These are phyloP conservation scores for Macrocystidia cucumis DNA, from an alignment of 1,284 basidiomycete species.

Conservation along the genomic window DNA sequence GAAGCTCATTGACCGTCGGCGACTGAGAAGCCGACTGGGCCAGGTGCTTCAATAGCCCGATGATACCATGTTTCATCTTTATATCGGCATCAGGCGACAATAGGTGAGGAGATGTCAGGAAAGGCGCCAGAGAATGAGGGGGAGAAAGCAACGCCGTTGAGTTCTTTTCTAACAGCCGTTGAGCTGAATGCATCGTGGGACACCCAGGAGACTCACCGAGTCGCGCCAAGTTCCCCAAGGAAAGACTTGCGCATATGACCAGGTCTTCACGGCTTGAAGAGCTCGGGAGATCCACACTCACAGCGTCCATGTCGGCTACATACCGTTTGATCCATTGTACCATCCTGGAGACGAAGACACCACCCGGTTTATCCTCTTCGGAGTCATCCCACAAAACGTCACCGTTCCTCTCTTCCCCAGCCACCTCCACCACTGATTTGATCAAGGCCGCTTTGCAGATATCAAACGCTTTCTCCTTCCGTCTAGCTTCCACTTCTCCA, in stretches of 20 bases:
- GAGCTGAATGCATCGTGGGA: slow-evolving; percentile 5
- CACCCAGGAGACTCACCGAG: slow-evolving; percentile 42
- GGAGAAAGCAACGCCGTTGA: slow-evolving; percentile 52
- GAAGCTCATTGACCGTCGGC: slow-evolving; percentile 44
- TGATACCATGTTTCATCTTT: slow-evolving; percentile 78
- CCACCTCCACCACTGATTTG: slow-evolving; percentile 78
- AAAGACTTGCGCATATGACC: slow-evolving; percentile 74
- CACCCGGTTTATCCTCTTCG: slow-evolving; percentile 49
- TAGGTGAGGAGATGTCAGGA: slow-evolving; percentile 42
- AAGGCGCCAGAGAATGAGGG: slow-evolving; percentile 42
- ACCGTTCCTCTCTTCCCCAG: slow-evolving; percentile 76
- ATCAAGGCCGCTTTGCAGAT: slow-evolving; percentile 80
- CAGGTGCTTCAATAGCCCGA: slow-evolving; percentile 81
- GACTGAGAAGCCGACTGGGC: slow-evolving; percentile 67
- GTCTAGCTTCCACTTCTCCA: slow-evolving; percentile 35
- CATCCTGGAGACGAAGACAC: slow-evolving; percentile 68
- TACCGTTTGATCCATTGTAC: slow-evolving; percentile 68
- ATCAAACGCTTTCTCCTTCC: slow-evolving; percentile 66
- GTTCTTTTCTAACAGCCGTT: slow-evolving; percentile 45
- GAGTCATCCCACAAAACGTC: slow-evolving; percentile 66
- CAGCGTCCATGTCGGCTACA: slow-evolving; percentile 25
- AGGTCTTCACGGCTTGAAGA: slow-evolving; percentile 62
- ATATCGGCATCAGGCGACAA: slow-evolving; percentile 53
- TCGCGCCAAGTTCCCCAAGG: slow-evolving; percentile 76
- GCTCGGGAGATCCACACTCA: slow-evolving; percentile 10